Base-by-base conservation (phyloP, 2,329 filamentous ascomycete species). In the Colletotrichum agaves region DNA sequence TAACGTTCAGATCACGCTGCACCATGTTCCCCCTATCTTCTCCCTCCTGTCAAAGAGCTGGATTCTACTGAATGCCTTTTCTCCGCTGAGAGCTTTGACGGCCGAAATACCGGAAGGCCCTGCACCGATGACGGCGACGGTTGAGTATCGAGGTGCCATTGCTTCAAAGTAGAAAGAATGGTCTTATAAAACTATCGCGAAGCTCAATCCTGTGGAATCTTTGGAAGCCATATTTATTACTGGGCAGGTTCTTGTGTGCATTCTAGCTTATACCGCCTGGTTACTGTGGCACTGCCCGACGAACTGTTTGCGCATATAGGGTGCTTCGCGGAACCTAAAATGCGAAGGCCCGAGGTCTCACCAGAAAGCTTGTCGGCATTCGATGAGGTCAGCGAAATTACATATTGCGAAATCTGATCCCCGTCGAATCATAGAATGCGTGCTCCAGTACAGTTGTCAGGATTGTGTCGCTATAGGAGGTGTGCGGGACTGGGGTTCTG, bases 21-120 rank as follows among this genome's bases (percentile, higher is more conserved):
- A 87, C 86, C 86, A 88, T 69, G 83, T 86, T 37, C 86, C 87
- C 47, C 86, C 87, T 1, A 84, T 79, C 31, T 78, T 81, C 63
- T 85, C 84, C 66, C 86, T 81, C 56, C 87, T 78, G 71, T 90
- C 87, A 72, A 89, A 90, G 0, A 89, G 84, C 19, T 83, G 81
- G 60, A 89, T 85, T 2, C 78, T 76, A 53, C 87, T 83, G 71
- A 89, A 90, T 1, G 75, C 73, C 57, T 85, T 78, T 72, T 90
- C 87, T 73, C 85, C 81, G n/a, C 80, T 81, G 41, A 89, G 74
- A 2, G 87, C 86, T 77, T 89, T 85, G 5, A 87, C 81, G 0
- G 85, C 76, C 65, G 88, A 88, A n/a, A 85, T 84, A 2, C 87
- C 87, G 0, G 85, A 80, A 2, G 87, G 87, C 4, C 87, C 87